phyloP scores from a whole-genome alignment of 176 grass and related monocot species.

The Cenchrus fungigraminus region DNA sequence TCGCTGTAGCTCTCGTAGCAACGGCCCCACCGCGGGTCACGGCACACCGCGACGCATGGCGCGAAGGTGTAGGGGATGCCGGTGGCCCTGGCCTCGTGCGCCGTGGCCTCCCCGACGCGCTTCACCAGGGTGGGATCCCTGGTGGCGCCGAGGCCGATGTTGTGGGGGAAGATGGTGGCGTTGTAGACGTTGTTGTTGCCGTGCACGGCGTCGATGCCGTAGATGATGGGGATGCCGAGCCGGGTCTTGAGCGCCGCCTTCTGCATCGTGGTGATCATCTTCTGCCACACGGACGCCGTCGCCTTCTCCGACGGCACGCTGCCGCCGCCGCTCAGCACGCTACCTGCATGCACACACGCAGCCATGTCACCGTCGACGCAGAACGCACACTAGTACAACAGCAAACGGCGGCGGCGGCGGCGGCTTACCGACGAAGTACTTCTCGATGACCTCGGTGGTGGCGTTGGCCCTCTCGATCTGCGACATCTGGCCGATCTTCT shows the following conservation, averaged over 20 bases:
- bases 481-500: conserved; percentile 94
- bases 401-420: background rate
- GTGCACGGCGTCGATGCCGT: conserved; percentile 92
- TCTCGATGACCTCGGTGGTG: conserved; percentile 54
- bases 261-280: conserved; percentile 71
- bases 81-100: conserved; percentile 74
- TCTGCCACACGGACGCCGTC: conserved; percentile 54
- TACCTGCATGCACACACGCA: conserved; percentile 40
- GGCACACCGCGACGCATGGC: conserved; percentile 86
- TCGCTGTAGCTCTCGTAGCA: conserved; percentile 96
- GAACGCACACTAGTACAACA: background rate
- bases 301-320: conserved; percentile 63
- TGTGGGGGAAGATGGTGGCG: conserved; percentile 94
- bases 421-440: conserved; percentile 68
- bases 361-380: background rate
- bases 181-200: conserved; percentile 81
- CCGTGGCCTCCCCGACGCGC: conserved; percentile 70
- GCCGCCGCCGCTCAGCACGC: conserved; percentile 90
- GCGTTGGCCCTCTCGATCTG: conserved; percentile 80
- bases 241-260: conserved; percentile 77
- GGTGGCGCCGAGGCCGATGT: conserved; percentile 86
- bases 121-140: conserved; percentile 68
- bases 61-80: conserved; percentile 90
- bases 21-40: conserved; percentile 85
- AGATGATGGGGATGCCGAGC: conserved; percentile 89